Percentiles rank a stretch among this genome's conserved stretches.
These are phyloP conservation scores for Cercospora sp. DNA, from an alignment of 2,329 filamentous ascomycete genomes.

Conservation along the genomic window DNA sequence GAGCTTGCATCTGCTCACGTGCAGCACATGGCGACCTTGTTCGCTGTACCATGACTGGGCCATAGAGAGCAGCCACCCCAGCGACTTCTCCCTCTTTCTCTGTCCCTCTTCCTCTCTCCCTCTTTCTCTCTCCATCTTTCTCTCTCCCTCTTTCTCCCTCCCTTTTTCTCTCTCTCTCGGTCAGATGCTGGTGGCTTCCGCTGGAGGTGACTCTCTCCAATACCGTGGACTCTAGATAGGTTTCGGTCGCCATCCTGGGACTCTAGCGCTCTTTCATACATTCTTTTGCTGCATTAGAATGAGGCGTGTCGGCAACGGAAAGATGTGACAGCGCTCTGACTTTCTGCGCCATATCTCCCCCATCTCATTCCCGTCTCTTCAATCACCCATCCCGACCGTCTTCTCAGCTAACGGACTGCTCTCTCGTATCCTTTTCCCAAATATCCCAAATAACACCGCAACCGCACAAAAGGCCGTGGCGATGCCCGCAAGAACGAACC, in stretches of 20 bases:
- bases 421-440: constrained; percentile 15
- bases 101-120: too few relatives aligned
- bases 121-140: too few relatives aligned
- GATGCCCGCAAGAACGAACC: constrained; percentile 41
- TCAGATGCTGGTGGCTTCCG: too few relatives aligned
- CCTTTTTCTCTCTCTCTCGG: not conserved
- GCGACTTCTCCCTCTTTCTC: not conserved
- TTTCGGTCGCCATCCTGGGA: too few relatives aligned
- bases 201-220: not conserved
- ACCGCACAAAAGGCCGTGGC: constrained; percentile 38
- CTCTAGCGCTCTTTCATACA: too few relatives aligned
- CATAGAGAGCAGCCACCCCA: not conserved
- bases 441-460: constrained; percentile 16
- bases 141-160: too few relatives aligned
- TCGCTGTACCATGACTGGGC: not conserved
- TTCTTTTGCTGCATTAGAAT: too few relatives aligned
- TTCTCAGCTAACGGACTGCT: constrained; percentile 1
- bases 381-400: not conserved
- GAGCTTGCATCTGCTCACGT: too few relatives aligned
- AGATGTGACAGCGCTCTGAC: too few relatives aligned
- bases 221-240: too few relatives aligned
- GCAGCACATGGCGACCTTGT: not conserved
- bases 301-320: too few relatives aligned
- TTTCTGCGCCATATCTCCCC: not conserved
- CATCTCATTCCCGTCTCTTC: not conserved